Evolutionary conservation across 78 protist genomes (phyloP).

Genomic region (Dictyostelium intermedium): DNA sequence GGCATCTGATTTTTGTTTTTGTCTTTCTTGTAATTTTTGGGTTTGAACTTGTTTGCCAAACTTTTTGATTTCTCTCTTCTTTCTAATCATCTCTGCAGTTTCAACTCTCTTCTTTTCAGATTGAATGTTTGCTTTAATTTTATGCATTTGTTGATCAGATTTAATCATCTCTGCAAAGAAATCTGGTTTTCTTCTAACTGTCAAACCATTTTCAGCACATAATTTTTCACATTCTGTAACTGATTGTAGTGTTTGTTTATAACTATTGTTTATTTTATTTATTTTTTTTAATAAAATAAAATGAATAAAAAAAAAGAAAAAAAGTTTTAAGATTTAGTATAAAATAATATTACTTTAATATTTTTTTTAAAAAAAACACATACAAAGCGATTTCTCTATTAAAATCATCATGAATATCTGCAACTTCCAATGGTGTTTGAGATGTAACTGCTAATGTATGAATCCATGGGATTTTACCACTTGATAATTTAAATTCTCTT

Average conservation of each 20-base stretch:
- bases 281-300: too few species aligned
- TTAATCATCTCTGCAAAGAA: constrained; percentile 96
- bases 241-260: constrained; percentile 49
- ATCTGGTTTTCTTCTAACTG: constrained; percentile 84
- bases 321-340: too few species aligned
- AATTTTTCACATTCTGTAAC: constrained; percentile 49
- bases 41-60: constrained; percentile 87
- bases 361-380: background rate
- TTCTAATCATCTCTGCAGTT: constrained; percentile 73
- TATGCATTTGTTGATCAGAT: constrained; percentile 92
- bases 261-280: too few species aligned
- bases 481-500: constrained; percentile 20
- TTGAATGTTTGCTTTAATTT: constrained; percentile 69
- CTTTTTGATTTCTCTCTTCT: constrained; percentile 86
- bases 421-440: background rate
- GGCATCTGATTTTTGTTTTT: constrained; percentile 79
- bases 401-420: constrained; percentile 83
- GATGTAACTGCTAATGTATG: constrained; percentile 69
- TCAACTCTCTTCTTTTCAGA: constrained; percentile 75
- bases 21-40: constrained; percentile 76
- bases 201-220: constrained; percentile 19
- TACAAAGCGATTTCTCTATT: constrained; percentile 84
- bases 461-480: constrained; percentile 72
- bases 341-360: too few species aligned
- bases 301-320: background rate